These are phyloP conservation scores for Mortierella sp. DNA, from an alignment of 371 early-diverging fungal species.

Conservation along the genomic window DNA sequence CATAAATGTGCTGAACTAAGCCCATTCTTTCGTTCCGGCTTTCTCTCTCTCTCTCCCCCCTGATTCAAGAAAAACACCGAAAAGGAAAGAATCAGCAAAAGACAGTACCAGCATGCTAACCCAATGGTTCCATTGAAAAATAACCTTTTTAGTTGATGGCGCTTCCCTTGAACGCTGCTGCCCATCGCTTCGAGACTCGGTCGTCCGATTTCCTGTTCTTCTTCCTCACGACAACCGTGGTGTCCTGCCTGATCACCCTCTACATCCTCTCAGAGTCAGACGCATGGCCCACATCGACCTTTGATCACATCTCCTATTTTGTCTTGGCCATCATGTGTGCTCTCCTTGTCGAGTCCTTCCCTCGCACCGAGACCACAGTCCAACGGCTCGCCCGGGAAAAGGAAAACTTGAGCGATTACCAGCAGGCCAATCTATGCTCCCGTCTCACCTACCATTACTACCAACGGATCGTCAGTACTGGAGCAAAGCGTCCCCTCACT, in stretches of 20 bases:
- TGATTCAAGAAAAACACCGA: background rate
- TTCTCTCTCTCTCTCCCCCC: background rate
- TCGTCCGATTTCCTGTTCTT: conserved; percentile 39
- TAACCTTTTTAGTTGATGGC: conserved; percentile 20
- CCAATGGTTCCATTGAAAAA: background rate
- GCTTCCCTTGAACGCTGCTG: conserved; percentile 28
- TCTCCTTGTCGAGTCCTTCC: conserved; percentile 27
- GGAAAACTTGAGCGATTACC: conserved; percentile 31
- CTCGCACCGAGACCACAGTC: conserved; percentile 26
- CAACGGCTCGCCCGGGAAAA: conserved; percentile 27
- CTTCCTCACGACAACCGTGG: conserved; percentile 11
- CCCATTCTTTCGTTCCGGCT: background rate
- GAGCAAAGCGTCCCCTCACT: conserved; percentile 29
- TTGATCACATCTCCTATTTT: conserved; percentile 11
- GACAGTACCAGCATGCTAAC: background rate
- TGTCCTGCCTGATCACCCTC: conserved; percentile 9
- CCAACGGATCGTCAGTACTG: conserved; percentile 22
- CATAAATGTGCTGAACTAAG: background rate
- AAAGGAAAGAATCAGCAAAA: background rate
- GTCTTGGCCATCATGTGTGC: conserved; percentile 10
- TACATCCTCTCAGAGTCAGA: conserved; percentile 27
- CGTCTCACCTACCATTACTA: conserved; percentile 29
- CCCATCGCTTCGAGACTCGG: conserved; percentile 39
- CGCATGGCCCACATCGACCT: background rate
- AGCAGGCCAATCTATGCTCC: conserved; percentile 39